phyloP scores from a whole-genome alignment of 768 basidiomycete genomes.

The Auricularia sp. region DNA sequence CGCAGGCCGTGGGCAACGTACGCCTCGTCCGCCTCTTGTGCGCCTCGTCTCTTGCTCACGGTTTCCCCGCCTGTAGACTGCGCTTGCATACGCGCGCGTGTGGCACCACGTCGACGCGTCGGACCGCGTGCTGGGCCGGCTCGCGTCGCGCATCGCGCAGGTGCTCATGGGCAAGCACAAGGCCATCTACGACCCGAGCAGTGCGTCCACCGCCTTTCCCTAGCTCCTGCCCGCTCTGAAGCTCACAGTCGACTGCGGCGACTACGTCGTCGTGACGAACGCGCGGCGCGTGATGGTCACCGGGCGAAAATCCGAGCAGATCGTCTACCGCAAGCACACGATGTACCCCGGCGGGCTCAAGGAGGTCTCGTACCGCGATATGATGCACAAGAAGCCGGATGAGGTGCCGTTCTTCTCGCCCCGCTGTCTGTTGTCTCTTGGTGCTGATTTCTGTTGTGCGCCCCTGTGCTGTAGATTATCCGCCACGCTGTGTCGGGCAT shows the following conservation, averaged over 20 bases:
- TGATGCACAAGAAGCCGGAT: constrained; percentile 82
- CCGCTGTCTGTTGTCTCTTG: background rate
- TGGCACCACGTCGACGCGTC: constrained; percentile 95
- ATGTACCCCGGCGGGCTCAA: constrained; percentile 92
- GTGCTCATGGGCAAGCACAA: constrained; percentile 99
- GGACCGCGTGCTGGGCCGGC: constrained; percentile 85
- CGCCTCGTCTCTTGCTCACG: background rate
- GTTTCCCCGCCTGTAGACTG: constrained; percentile 48
- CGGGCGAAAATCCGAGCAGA: constrained; percentile 79
- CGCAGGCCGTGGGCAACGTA: constrained; percentile 75
- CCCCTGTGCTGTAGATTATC: constrained; percentile 59
- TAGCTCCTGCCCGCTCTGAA: background rate
- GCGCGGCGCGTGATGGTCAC: constrained; percentile 75
- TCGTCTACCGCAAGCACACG: constrained; percentile 80
- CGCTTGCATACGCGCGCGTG: constrained; percentile 84
- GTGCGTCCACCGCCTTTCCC: constrained; percentile 33
- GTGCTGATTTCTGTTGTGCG: background rate
- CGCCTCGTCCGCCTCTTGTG: constrained; percentile 14
- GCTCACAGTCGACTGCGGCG: constrained; percentile 80
- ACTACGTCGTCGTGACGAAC: constrained; percentile 95
- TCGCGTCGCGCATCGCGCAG: constrained; percentile 87
- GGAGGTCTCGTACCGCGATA: constrained; percentile 72
- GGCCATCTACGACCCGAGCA: constrained; percentile 86
- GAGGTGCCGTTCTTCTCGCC: constrained; percentile 45
- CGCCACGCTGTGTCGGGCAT: constrained; percentile 94